phyloP scores from a whole-genome alignment of 1,284 basidiomycete species.

The Malassezia sympodialis region DNA sequence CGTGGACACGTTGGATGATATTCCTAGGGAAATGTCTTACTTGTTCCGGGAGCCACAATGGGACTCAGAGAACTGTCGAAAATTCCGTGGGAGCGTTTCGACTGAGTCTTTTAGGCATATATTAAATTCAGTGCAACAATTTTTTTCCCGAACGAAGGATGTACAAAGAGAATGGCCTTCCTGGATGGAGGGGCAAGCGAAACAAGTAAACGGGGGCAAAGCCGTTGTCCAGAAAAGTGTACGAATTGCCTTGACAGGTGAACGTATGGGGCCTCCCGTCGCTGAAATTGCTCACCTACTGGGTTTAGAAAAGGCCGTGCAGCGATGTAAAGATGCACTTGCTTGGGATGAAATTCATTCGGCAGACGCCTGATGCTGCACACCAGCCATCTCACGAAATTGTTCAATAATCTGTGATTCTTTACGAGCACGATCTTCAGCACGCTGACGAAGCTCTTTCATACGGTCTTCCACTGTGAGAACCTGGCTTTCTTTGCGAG shows the following conservation, averaged over 20 bases:
- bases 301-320: conserved; percentile 1
- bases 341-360: conserved; percentile 7
- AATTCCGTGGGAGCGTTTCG: conserved; percentile 1
- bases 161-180: not conserved
- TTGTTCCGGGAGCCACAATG: conserved; percentile 8
- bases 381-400: conserved; percentile 40
- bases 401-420: conserved; percentile 56
- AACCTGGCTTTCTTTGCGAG: conserved; percentile 94
- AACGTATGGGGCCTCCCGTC: conserved; percentile 14
- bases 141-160: not conserved
- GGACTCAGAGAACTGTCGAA: not conserved
- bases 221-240: conserved; percentile 14
- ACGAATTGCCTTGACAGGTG: conserved; percentile 16
- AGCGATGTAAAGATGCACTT: conserved; percentile 1
- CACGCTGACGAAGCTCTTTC: conserved; percentile 80
- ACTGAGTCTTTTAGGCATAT: not conserved
- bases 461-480: conserved; percentile 89
- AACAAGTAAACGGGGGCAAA: not conserved
- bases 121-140: not conserved
- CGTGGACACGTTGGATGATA: conserved; percentile 9
- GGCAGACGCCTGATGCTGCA: conserved; percentile 4
- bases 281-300: conserved; percentile 11
- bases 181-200: conserved; percentile 3
- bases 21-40: conserved; percentile 2
- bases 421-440: conserved; percentile 78